Evolutionary conservation across 2,329 filamentous ascomycete genomes (phyloP).

Genomic region (Aaosphaeria arxii): DNA sequence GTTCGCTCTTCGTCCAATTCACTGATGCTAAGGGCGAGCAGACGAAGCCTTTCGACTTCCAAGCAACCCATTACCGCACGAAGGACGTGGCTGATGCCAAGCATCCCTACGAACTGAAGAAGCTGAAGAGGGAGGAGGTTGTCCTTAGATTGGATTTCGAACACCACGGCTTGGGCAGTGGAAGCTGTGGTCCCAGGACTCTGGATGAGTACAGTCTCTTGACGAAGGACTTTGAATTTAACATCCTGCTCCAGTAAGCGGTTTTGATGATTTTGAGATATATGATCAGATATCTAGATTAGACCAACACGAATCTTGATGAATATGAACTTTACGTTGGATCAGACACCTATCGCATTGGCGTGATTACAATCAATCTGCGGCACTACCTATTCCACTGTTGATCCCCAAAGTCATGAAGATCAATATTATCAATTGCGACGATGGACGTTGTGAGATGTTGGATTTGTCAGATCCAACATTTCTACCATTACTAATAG

Average conservation of each 20-base stretch:
- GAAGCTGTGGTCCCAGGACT: conserved; percentile 58
- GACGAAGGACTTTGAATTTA: conserved; percentile 38
- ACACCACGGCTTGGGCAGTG: conserved; percentile 63
- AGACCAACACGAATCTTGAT: too few species aligned
- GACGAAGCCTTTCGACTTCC: conserved; percentile 45
- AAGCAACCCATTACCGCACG: conserved; percentile 53
- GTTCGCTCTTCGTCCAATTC: conserved; percentile 25
- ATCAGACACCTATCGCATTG: too few species aligned
- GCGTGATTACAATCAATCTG: too few species aligned
- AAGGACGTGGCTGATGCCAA: conserved; percentile 55
- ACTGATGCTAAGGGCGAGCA: conserved; percentile 10
- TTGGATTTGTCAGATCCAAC: too few species aligned
- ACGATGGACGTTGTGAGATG: too few species aligned
- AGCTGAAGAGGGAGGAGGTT: conserved; percentile 52
- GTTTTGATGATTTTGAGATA: background rate
- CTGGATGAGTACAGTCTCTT: conserved; percentile 39
- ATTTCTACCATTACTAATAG: too few species aligned
- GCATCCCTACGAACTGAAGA: conserved; percentile 62
- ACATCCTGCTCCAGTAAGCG: conserved; percentile 13
- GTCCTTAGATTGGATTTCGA: conserved; percentile 59
- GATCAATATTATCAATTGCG: too few species aligned
- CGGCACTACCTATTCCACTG: too few species aligned
- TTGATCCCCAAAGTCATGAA: too few species aligned
- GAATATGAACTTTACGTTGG: too few species aligned
- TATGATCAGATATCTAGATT: background rate